These are phyloP conservation scores for Saccharomycopsis babjevae DNA, from an alignment of 805 yeast species.

Conservation along the genomic window DNA sequence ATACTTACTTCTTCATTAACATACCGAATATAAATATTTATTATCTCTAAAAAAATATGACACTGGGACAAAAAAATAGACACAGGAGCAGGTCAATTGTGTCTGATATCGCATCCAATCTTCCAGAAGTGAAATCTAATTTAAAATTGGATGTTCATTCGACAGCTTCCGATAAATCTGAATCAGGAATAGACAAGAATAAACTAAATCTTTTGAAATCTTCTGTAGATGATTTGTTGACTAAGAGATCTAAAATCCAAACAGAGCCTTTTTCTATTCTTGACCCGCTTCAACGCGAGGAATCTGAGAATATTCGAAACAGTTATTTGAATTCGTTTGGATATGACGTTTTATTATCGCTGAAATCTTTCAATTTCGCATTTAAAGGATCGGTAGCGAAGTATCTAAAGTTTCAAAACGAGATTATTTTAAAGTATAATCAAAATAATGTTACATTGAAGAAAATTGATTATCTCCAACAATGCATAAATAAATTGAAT, in stretches of 20 bases:
- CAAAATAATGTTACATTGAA: slow-evolving; percentile 30
- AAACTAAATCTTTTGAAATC: slow-evolving; percentile 16
- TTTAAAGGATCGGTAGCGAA: slow-evolving; percentile 29
- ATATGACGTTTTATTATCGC: slow-evolving; percentile 31
- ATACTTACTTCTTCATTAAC: background rate
- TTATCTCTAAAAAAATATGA: background rate
- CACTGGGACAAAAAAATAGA: background rate
- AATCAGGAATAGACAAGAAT: background rate
- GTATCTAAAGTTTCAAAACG: slow-evolving; percentile 25
- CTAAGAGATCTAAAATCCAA: background rate
- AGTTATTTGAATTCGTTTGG: slow-evolving; percentile 31
- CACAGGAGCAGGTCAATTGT: slow-evolving; percentile 54
- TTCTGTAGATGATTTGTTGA: background rate
- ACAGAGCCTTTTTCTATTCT: background rate
- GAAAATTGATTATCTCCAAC: slow-evolving; percentile 37
- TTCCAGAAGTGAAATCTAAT: slow-evolving; percentile 27
- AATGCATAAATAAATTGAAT: slow-evolving; percentile 38
- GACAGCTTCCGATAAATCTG: background rate
- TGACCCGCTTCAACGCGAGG: slow-evolving; percentile 31
- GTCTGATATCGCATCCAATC: slow-evolving; percentile 46
- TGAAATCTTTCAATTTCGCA: slow-evolving; percentile 32
- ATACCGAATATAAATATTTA: background rate
- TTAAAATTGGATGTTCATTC: slow-evolving; percentile 18
- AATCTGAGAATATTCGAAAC: slow-evolving; percentile 28
- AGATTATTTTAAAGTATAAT: slow-evolving; percentile 25